Evolutionary conservation across 345 rosid species (phyloP), one percentile per base, ranked within the genome.

Genomic region (Brassica napus): DNA sequence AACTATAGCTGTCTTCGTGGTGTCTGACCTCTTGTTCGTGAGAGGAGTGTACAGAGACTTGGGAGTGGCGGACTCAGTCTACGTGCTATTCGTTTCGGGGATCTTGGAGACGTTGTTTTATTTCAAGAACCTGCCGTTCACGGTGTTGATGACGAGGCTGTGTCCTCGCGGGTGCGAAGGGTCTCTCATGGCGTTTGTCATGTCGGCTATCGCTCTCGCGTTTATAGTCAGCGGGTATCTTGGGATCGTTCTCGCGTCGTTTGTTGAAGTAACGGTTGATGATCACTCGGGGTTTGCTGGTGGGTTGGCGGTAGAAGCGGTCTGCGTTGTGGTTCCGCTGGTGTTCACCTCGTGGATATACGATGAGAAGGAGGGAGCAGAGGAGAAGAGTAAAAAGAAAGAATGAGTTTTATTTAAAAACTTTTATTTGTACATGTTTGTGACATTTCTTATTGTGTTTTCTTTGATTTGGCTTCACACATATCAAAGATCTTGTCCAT

Each of bases 121-220:
- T 66, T 87, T 90, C 75, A 93, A 95, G 90, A 82, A 82, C 62
- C 88, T 95, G 8, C 99, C 98, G 0, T 93, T 95, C 78, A 88
- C 86, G 4, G 83, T 93, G 16, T 75, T 91, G 83, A 87, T 95
- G 31, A 86, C 92, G 0, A 80, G 87, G 74, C 4, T 54, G 4
- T 54, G 59, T 54, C 59, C 59, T 54, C 59, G 23, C 6, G 59
- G 59, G 10, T 54, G 59, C 6, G 98, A 93, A 83, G 98, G 98
- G 8, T 94, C 99, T 34, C 75, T 93, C 44, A 87, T 90, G 89
- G 96, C 98, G 4, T 86, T 91, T 26, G 91, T 89, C 9, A 92
- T 88, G 85, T 91, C 97, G 18, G 93, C 91, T 11, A 64, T 87
- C 39, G 93, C 98, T 15, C 89, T 94, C 23, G 81, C 98, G 0